Percentiles rank a stretch among this genome's conserved stretches.
These are phyloP conservation scores for Asterophora parasitica DNA, from an alignment of 768 basidiomycete genomes.

Conservation along the genomic window DNA sequence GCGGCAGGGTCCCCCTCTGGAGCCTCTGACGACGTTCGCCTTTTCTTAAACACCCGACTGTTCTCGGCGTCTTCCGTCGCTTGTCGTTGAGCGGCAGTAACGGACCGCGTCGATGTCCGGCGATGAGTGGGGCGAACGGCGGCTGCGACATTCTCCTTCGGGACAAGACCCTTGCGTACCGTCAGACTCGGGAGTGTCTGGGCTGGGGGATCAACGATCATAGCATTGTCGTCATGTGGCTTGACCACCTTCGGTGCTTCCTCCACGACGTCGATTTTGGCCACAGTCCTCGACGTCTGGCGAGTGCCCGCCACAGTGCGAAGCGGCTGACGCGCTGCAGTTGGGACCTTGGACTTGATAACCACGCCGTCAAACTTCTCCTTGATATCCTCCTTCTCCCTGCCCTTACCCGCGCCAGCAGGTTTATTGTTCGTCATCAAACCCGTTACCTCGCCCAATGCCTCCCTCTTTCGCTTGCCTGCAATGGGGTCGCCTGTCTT, in stretches of 20 bases:
- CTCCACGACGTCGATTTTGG: conserved; percentile 20
- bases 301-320: conserved; percentile 46
- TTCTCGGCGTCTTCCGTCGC: conserved; percentile 54
- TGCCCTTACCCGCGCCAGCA: conserved; percentile 38
- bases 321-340: conserved; percentile 45
- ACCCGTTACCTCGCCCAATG: conserved; percentile 67
- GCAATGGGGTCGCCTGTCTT: conserved; percentile 42
- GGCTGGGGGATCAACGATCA: conserved; percentile 43
- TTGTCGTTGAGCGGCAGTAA: conserved; percentile 18
- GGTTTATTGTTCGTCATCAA: conserved; percentile 43
- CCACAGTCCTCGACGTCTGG: conserved; percentile 27
- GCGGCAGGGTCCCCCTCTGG: conserved; percentile 38
- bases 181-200: conserved; percentile 36
- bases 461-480: conserved; percentile 77
- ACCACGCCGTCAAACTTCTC: conserved; percentile 62
- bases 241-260: conserved; percentile 24
- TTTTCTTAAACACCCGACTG: conserved; percentile 64
- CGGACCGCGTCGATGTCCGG: conserved; percentile 21
- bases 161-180: conserved; percentile 33
- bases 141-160: conserved; percentile 25
- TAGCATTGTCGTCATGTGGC: conserved; percentile 46
- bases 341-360: conserved; percentile 45
- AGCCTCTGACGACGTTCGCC: conserved; percentile 65
- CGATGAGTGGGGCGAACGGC: conserved; percentile 19
- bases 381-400: conserved; percentile 53